A percentile compares a stretch with the other conserved stretches of the same genome.
Evolutionary conservation across 202 grass and related monocot species (phyloP).

Genomic region (Digitaria exilis): DNA sequence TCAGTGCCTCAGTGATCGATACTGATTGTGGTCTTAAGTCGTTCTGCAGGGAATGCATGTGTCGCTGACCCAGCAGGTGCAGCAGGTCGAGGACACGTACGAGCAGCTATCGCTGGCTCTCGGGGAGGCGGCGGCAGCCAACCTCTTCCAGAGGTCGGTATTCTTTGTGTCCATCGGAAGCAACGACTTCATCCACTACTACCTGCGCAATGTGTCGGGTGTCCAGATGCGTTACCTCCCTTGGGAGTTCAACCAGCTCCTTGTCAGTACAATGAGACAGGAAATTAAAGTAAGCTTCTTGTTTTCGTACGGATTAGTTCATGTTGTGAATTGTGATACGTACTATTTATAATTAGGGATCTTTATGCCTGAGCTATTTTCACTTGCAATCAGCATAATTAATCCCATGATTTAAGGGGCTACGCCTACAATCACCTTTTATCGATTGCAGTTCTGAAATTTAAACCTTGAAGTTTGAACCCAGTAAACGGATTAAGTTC

Average conservation of each 20-base stretch:
- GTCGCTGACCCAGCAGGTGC: conserved; percentile 72
- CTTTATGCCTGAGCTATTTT: background rate
- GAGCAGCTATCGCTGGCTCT: conserved; percentile 63
- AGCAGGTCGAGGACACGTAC: conserved; percentile 70
- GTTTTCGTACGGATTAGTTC: background rate
- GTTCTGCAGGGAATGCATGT: conserved; percentile 69
- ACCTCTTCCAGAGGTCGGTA: conserved; percentile 62
- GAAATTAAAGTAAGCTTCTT: no score
- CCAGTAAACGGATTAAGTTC: background rate
- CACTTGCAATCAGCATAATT: conserved; percentile 2
- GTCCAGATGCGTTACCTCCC: conserved; percentile 67
- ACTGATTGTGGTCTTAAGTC: background rate
- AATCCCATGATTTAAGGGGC: background rate
- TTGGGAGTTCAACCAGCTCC: no score
- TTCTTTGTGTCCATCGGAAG: conserved; percentile 81
- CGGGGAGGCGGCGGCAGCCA: conserved; percentile 53
- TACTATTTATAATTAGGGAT: background rate
- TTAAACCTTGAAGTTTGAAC: background rate
- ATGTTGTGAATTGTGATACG: background rate
- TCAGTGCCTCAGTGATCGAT: background rate
- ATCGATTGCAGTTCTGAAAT: background rate
- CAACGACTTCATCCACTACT: conserved; percentile 90
- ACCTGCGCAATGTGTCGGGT: conserved; percentile 62
- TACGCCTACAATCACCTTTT: background rate
- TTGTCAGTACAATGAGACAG: no score